These are phyloP conservation scores for Penicillium alfredii DNA, from an alignment of 495 filamentous ascomycete genomes.

Conservation along the genomic window DNA sequence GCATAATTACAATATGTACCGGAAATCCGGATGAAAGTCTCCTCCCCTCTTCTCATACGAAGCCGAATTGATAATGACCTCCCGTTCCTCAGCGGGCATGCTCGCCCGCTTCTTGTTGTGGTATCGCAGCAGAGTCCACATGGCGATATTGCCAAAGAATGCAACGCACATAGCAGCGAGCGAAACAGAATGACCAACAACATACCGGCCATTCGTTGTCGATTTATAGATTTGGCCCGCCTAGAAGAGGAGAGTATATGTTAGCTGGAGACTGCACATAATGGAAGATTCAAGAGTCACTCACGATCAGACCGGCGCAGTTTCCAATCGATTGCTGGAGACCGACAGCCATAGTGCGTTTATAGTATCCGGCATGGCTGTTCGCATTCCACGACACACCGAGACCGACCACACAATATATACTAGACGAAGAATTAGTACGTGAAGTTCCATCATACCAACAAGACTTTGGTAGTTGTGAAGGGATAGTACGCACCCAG, in stretches of 20 bases:
- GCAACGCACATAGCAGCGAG: constrained; percentile 11
- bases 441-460: too few species aligned
- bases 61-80: constrained; percentile 6
- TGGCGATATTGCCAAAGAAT: constrained; percentile 8
- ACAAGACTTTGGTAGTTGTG: too few species aligned
- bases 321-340: constrained; percentile 14
- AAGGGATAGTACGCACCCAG: constrained; percentile 8
- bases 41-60: constrained; percentile 14
- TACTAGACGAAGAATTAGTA: background rate
- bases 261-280: background rate
- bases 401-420: constrained; percentile 7
- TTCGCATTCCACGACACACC: constrained; percentile 15
- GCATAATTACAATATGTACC: constrained; percentile 6
- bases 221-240: constrained; percentile 16
- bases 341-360: constrained; percentile 12
- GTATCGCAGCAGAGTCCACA: constrained; percentile 7
- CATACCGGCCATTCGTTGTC: constrained; percentile 6
- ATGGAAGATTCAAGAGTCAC: background rate
- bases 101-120: constrained; percentile 10
- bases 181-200: constrained; percentile 13
- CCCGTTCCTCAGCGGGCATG: constrained; percentile 7
- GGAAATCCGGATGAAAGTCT: constrained; percentile 14
- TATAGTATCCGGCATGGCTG: constrained; percentile 14
- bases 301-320: constrained; percentile 12
- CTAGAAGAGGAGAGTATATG: background rate